phyloP scores from a whole-genome alignment of 2,329 filamentous ascomycete genomes.

The Sclerotinia nivalis region DNA sequence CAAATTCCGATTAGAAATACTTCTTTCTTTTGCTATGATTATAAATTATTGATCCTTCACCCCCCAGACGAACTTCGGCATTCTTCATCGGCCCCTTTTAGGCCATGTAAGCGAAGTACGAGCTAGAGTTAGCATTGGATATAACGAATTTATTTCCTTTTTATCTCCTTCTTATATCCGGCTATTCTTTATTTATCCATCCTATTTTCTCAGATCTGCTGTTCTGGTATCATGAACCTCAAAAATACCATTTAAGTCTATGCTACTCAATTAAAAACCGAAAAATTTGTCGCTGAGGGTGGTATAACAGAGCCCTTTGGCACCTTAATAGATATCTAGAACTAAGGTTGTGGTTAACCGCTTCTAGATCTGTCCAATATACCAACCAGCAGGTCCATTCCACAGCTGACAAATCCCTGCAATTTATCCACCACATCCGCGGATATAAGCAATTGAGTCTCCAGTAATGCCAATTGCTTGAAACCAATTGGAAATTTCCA shows the following conservation, averaged over 20 bases:
- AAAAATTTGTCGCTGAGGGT: not conserved
- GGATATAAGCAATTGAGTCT: not conserved
- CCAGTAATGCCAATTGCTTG: not conserved
- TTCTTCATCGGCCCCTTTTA: not conserved
- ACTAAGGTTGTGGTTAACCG: not conserved
- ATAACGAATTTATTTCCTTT: not conserved
- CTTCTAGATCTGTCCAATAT: not conserved
- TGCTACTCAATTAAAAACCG: not conserved
- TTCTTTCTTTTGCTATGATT: not conserved
- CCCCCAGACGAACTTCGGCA: not conserved
- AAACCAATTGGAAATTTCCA: not conserved
- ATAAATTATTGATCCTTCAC: not conserved
- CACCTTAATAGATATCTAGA: not conserved
- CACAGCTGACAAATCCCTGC: constrained; percentile 11
- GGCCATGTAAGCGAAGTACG: constrained; percentile 6
- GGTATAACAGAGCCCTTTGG: not conserved
- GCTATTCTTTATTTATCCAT: not conserved
- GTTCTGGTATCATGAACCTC: not conserved
- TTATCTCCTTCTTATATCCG: not conserved
- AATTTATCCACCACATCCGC: not conserved
- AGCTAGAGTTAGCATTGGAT: too few relatives aligned
- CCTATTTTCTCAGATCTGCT: not conserved
- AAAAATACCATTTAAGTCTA: not conserved
- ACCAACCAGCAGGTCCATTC: too few relatives aligned
- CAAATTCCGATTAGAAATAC: not conserved